These are phyloP conservation scores for Mycena maculata DNA, from an alignment of 768 basidiomycete genomes.

Conservation along the genomic window DNA sequence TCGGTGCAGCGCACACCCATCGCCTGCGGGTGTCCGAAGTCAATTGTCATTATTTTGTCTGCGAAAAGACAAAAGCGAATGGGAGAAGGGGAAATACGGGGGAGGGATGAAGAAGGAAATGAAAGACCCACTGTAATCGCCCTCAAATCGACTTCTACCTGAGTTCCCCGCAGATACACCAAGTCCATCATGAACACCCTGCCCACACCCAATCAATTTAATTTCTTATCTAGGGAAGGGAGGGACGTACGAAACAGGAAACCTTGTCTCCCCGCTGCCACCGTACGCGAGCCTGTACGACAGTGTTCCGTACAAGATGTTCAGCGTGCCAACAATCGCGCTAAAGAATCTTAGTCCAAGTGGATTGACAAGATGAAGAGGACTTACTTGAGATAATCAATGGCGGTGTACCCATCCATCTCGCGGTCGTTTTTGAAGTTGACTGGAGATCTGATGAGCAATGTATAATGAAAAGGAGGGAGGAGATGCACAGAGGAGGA, in stretches of 20 bases:
- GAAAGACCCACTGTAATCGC: constrained; percentile 64
- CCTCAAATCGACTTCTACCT: constrained; percentile 70
- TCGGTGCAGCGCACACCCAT: constrained; percentile 72
- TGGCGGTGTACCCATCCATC: constrained; percentile 85
- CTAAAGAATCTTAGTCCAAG: no score
- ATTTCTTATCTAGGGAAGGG: no score
- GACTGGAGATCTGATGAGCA: constrained; percentile 57
- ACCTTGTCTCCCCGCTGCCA: constrained; percentile 56
- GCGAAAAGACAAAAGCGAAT: no score
- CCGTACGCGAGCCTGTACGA: constrained; percentile 70
- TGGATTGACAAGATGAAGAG: no score
- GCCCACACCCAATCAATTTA: no score
- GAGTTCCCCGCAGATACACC: constrained; percentile 75
- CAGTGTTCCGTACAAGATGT: constrained; percentile 64
- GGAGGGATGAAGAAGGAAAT: constrained; percentile 8
- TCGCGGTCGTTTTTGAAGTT: constrained; percentile 92
- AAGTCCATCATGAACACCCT: constrained; percentile 86
- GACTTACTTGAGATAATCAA: constrained; percentile 82
- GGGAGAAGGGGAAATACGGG: no score
- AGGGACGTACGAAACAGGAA: constrained; percentile 64
- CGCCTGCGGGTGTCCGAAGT: no score
- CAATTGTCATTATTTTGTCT: no score
- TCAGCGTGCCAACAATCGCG: constrained; percentile 77
- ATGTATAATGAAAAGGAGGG: neutral
- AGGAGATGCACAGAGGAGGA: constrained; percentile 76